These are phyloP conservation scores for Pseudocercospora vitis DNA, from an alignment of 2,329 filamentous ascomycete genomes.

Conservation along the genomic window DNA sequence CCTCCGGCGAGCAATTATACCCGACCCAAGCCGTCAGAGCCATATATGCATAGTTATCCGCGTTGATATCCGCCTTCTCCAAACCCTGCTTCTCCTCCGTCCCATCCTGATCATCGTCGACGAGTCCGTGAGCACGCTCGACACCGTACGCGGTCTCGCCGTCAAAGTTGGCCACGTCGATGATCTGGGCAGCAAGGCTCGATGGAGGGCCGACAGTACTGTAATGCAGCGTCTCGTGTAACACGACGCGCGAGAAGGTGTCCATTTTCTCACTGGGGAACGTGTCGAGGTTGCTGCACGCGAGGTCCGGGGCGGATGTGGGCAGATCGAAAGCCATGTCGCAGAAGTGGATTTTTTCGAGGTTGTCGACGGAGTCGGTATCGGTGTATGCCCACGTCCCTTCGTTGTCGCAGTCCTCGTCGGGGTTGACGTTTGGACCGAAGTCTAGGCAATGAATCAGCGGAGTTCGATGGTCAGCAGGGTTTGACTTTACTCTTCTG, in stretches of 20 bases:
- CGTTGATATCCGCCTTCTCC: no score
- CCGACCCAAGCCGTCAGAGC: constrained; percentile 8
- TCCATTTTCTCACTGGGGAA: constrained; percentile 24
- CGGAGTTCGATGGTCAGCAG: neutral
- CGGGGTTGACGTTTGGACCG: constrained; percentile 1
- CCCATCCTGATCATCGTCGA: constrained; percentile 18
- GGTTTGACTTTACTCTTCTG: constrained; percentile 15
- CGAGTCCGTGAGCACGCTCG: constrained; percentile 19
- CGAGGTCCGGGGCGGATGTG: constrained; percentile 7
- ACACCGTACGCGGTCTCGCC: constrained; percentile 16
- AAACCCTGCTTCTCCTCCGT: no score
- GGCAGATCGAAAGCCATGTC: constrained; percentile 10
- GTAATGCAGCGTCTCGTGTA: constrained; percentile 27
- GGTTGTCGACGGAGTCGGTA: constrained; percentile 18
- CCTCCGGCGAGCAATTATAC: constrained; percentile 2
- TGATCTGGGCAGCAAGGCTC: constrained; percentile 2
- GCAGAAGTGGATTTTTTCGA: constrained; percentile 28
- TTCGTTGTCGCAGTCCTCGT: neutral
- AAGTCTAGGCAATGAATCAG: constrained; percentile 17
- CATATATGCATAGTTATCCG: constrained; percentile 28
- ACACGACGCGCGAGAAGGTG: constrained; percentile 20
- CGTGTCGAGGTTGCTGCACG: constrained; percentile 17
- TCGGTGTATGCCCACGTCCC: constrained; percentile 23
- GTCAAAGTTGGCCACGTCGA: constrained; percentile 18
- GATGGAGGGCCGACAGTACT: constrained; percentile 19